Evolutionary conservation across 805 yeast genomes (phyloP).

Genomic region (Spathaspora gorwiae): DNA sequence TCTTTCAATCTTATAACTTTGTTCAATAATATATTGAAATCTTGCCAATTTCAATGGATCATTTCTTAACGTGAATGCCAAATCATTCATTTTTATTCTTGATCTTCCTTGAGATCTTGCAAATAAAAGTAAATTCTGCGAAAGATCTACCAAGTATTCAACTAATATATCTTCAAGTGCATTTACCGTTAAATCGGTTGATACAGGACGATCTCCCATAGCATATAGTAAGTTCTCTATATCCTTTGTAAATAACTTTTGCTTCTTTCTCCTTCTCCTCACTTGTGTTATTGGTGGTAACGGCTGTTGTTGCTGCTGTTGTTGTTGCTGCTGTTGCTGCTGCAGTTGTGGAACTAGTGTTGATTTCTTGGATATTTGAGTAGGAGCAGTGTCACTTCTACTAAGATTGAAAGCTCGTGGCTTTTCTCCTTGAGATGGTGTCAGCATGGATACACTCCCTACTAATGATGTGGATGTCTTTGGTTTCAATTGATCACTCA

Average conservation of each 20-base stretch:
- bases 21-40: slow-evolving; percentile 36
- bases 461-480: too few species aligned
- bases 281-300: slow-evolving; percentile 7
- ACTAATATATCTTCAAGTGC: slow-evolving; percentile 36
- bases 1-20: slow-evolving; percentile 30
- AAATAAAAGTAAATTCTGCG: slow-evolving; percentile 26
- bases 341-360: background rate
- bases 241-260: slow-evolving; percentile 36
- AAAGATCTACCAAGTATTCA: slow-evolving; percentile 33
- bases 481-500: too few species aligned
- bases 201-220: slow-evolving; percentile 39
- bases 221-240: slow-evolving; percentile 38
- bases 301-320: background rate
- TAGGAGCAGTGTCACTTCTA: too few species aligned
- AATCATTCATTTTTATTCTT: slow-evolving; percentile 38
- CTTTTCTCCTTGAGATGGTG: too few species aligned
- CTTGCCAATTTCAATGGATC: slow-evolving; percentile 41
- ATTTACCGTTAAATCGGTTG: slow-evolving; percentile 33
- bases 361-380: too few species aligned
- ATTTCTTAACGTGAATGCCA: slow-evolving; percentile 36
- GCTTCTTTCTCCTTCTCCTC: slow-evolving; percentile 23
- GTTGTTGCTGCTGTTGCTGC: background rate
- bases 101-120: slow-evolving; percentile 36
- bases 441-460: too few species aligned
- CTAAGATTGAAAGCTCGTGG: too few species aligned